phyloP scores from a whole-genome alignment of 306 rosid species.

The Chamaecrista fasciculata region DNA sequence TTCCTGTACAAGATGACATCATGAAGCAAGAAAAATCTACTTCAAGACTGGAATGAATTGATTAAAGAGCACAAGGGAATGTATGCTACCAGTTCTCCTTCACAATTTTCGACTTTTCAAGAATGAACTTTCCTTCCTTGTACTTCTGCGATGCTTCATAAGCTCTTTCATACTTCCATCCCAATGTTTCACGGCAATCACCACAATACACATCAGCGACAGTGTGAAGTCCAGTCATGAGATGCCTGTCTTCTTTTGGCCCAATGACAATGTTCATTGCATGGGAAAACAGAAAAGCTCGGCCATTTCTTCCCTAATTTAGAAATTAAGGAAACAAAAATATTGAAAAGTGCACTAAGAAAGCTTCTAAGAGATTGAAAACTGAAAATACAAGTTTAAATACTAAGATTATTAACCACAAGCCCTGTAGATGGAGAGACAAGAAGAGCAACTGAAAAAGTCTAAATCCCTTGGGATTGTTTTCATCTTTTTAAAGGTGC shows the following conservation, averaged over 20 bases:
- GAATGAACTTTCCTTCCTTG: constrained; percentile 95
- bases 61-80: constrained; percentile 20
- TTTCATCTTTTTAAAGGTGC: neutral
- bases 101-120: constrained; percentile 88
- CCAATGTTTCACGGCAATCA: constrained; percentile 85
- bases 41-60: constrained; percentile 41
- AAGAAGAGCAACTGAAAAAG: constrained; percentile 7
- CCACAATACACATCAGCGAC: constrained; percentile 84
- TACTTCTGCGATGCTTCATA: constrained; percentile 91
- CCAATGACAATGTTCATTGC: constrained; percentile 82
- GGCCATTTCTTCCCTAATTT: constrained; percentile 81
- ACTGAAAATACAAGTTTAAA: constrained; percentile 10
- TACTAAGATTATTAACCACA: constrained; percentile 18
- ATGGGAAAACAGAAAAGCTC: constrained; percentile 96
- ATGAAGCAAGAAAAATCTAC: constrained; percentile 38
- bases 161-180: constrained; percentile 95
- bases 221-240: constrained; percentile 92
- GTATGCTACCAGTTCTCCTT: constrained; percentile 89
- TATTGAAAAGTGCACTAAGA: constrained; percentile 22
- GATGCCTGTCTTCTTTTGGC: constrained; percentile 88
- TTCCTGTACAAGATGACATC: constrained; percentile 54
- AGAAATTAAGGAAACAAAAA: constrained; percentile 30
- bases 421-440: constrained; percentile 7
- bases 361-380: constrained; percentile 6
- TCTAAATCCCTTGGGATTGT: constrained; percentile 17